Percentiles rank a stretch among this genome's conserved stretches.
These are phyloP conservation scores for Plasmodium inui DNA, from an alignment of 169 alveolate species.

Conservation along the genomic window DNA sequence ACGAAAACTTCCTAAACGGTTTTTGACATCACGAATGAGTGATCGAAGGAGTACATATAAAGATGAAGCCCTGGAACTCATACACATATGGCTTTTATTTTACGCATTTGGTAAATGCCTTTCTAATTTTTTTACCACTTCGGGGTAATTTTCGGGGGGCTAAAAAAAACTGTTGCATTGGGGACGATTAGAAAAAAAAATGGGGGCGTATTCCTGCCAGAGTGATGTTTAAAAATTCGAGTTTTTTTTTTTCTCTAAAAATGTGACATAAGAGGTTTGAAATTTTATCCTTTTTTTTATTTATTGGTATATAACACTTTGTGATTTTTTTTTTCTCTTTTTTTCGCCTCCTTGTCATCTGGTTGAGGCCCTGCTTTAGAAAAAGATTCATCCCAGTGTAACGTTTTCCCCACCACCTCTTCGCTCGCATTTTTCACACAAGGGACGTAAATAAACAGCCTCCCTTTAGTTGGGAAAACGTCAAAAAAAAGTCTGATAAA, in stretches of 20 bases:
- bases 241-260: neutral
- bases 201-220: neutral
- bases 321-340: neutral
- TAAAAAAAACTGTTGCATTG: neutral
- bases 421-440: neutral
- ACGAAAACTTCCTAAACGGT: neutral
- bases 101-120: neutral
- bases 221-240: neutral
- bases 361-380: neutral
- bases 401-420: neutral
- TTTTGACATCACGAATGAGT: neutral
- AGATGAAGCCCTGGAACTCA: neutral
- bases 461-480: neutral
- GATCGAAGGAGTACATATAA: neutral
- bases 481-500: neutral
- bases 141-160: neutral
- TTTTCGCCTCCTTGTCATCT: neutral
- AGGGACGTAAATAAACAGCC: neutral
- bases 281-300: neutral
- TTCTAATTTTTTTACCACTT: neutral
- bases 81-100: neutral
- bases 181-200: neutral
- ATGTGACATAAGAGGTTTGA: neutral
- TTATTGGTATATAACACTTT: neutral
- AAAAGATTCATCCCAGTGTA: neutral